Evolutionary conservation across 495 filamentous ascomycete species (phyloP), one percentile per base, ranked within the genome.

Genomic region (Rhypophila decipiens): DNA sequence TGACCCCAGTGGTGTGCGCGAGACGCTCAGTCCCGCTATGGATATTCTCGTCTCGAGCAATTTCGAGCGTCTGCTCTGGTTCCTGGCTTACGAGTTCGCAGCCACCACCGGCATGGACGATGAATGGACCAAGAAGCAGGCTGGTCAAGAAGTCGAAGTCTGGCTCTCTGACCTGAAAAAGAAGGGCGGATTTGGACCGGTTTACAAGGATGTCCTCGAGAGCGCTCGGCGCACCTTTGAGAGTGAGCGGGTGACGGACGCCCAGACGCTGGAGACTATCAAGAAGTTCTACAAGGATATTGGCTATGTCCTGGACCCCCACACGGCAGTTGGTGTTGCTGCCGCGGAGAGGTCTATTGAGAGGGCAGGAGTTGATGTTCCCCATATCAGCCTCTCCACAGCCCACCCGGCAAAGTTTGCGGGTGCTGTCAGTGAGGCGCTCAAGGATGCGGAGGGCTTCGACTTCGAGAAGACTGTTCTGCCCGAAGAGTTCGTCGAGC

Each of bases 31-130:
- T 43, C 91, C 93, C 0, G 93, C 93, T 17, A 98, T 98, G 93
- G 93, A 97, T 63, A 96, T 96, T 44, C 75, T 97, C 11, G 89
- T 96, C 29, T 86, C 81, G 44, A 89, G 84, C 64, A 98, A 98
- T 74, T 96, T 98, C 64, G 93, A 98, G 73, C 79, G 93, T 22
- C 74, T 98, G 0, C 74, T 98, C n/a, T 96, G 91, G 91, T 95
- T 85, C 72, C 74, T 95, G 10, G 82, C 88, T 1, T 82, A 84
- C 64, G 72, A 82, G 48, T 80, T 77, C 51, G 75, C 77, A 21
- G 48, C 66, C 9, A 60, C 58, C 34, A 67, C 67, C 20, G 68
- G 69, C n/a, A 73, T 79, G 72, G 73, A 79, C 46, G 76, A 75
- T 38, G 69, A 80, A 52, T 77, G 70, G 58, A 77, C 73, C 57